A percentile compares a stretch with the other conserved stretches of the same genome.
Evolutionary conservation across 1,284 basidiomycete genomes (phyloP).

Genomic region (Bjerkandera adusta): DNA sequence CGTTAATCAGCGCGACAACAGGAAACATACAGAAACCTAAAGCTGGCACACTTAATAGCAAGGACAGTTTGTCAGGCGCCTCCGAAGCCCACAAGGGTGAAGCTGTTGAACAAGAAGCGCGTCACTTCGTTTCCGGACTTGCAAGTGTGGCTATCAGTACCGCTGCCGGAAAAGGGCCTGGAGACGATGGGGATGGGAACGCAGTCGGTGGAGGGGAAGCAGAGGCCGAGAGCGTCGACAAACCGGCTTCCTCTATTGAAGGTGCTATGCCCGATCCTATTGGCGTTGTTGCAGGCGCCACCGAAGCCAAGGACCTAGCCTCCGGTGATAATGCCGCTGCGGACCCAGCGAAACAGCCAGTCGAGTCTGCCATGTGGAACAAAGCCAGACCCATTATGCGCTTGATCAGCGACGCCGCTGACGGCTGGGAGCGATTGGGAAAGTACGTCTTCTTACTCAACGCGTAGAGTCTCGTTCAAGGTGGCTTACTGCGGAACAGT

Average conservation of each 20-base stretch:
- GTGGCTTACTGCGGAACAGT: conserved; percentile 13
- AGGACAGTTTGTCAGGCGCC: conserved; percentile 31
- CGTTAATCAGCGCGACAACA: conserved; percentile 28
- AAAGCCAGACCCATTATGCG: conserved; percentile 36
- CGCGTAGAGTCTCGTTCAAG: background rate
- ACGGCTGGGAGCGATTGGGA: conserved; percentile 36
- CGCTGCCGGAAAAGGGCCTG: conserved; percentile 35
- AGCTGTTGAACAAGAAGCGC: conserved; percentile 42
- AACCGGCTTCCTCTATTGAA: conserved; percentile 16
- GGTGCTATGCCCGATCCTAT: conserved; percentile 33
- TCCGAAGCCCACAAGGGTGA: conserved; percentile 39
- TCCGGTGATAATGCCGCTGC: conserved; percentile 34
- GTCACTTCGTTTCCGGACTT: conserved; percentile 38
- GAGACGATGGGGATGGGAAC: conserved; percentile 21
- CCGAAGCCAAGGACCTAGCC: conserved; percentile 31
- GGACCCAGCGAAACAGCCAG: conserved; percentile 25
- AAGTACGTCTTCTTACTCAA: conserved; percentile 24
- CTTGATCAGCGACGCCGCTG: conserved; percentile 25
- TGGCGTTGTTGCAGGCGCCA: conserved; percentile 26
- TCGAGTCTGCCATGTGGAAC: conserved; percentile 31
- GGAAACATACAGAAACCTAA: conserved; percentile 30
- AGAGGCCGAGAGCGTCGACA: conserved; percentile 20
- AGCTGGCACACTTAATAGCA: conserved; percentile 26
- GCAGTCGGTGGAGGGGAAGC: conserved; percentile 22
- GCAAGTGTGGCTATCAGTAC: conserved; percentile 36